Base-by-base conservation (phyloP, 345 rosid genomes). In the Theobroma cacao region DNA sequence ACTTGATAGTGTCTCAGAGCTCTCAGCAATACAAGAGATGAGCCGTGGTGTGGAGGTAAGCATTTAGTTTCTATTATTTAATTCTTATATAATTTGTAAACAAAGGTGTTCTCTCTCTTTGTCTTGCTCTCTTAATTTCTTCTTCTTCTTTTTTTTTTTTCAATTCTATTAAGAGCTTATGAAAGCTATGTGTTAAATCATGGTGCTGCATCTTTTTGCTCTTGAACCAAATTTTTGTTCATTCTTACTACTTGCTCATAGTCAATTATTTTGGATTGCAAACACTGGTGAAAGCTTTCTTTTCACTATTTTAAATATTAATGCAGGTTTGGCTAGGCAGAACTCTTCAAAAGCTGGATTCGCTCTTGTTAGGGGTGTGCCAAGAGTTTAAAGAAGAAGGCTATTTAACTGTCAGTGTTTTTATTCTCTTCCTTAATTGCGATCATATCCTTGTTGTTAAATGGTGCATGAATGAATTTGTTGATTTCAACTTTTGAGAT, bases 241-340 rank as follows among this genome's bases (percentile, higher is more conserved):
- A 10, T 13, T 74, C 62, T 70, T 71, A 28, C 60, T 59, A 75
- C 73, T 74, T 72, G 60, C 30, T 14, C 20, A 30, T 31, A 62
- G 73, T 66, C 47, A 11, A 33, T 69, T 76, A 50, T 33, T 41
- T 17, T 56, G 22, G 18, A 31, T 78, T n/a, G 22, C 72, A 36
- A 63, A 13, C 56, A 73, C 66, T 80, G 55, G 34, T 78, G 62
- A 80, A 63, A 78, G 38, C 68, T 50, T 47, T 61, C 59, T 70
- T 76, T 77, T 63, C 76, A 62, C 79, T 66, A 69, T 77, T 85
- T 75, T 81, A 45, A 77, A 74, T 79, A 65, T 69, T 34, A 40
- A 76, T 83, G 53, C 87, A 97, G 99, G 95, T 89, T 87, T 97
- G 99, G 99, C 80, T 97, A 86, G 98, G 94, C 82, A 91, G 89